Conservation (phyloP, 2,329 filamentous ascomycete species). For the Aspergillus transmontanensis region DNA sequence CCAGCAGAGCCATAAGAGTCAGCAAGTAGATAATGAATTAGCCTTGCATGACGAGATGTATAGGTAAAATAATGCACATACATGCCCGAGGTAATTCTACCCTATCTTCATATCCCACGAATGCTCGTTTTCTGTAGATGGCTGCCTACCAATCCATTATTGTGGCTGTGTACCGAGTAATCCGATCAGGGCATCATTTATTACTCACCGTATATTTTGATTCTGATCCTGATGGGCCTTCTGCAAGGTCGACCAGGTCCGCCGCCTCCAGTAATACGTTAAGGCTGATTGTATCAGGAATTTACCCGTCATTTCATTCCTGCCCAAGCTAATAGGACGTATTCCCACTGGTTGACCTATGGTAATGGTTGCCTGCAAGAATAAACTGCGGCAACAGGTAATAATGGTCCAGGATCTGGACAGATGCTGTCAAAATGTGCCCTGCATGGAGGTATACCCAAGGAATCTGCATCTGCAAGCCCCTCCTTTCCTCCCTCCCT, state of each 20-base stretch:
- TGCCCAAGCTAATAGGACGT: constrained; percentile 25
- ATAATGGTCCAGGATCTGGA: constrained; percentile 16
- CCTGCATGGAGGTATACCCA: constrained; percentile 10
- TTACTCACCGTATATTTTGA: constrained; percentile 26
- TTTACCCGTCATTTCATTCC: constrained; percentile 21
- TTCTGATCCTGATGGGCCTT: constrained; percentile 4
- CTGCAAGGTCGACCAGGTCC: constrained; percentile 25
- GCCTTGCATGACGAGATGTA: constrained; percentile 15
- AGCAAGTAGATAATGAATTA: constrained; percentile 11
- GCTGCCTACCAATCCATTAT: constrained; percentile 11
- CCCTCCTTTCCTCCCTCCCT: constrained; percentile 6
- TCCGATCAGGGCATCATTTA: constrained; percentile 14
- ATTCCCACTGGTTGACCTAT: constrained; percentile 14
- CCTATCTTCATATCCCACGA: not conserved
- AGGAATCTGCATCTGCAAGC: constrained; percentile 12
- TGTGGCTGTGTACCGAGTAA: constrained; percentile 17
- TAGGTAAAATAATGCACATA: not conserved
- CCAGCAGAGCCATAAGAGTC: constrained; percentile 5
- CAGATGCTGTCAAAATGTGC: constrained; percentile 18
- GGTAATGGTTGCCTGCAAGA: constrained; percentile 3
- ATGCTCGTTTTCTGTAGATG: constrained; percentile 1
- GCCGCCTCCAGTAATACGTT: constrained; percentile 5
- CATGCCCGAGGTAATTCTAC: not conserved
- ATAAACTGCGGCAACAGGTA: constrained; percentile 19
- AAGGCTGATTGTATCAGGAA: constrained; percentile 17